Base-by-base conservation (phyloP, 2,329 filamentous ascomycete species). In the Trichoderma brevicompactum region DNA sequence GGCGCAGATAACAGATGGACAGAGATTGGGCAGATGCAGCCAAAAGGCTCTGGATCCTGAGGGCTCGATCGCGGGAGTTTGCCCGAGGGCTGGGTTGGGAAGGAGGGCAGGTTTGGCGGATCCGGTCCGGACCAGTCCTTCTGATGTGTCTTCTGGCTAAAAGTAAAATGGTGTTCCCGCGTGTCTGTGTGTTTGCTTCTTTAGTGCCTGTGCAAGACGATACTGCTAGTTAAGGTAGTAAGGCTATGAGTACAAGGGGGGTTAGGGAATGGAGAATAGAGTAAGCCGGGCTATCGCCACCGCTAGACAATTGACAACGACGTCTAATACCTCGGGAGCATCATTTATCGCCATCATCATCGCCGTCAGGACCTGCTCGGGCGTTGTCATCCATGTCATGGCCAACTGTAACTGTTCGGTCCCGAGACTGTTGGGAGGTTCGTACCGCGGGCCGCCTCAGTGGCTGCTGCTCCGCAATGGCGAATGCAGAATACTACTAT, bases 101-200 rank as follows among this genome's bases (percentile, higher is more conserved):
- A 52, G 58, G 58, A 61, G 43, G 56, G 44, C 38, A n/a, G 48
- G 23, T 28, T 28, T 28, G 23, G 23, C 23, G 23, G 23, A 28
- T 28, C 23, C 23, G 23, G 23, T 28, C 23, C 23, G 23, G 23
- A 23, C 52, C 52, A 59, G 28, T 34, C 46, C 46, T 40, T 49
- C 23, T 28, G 23, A 28, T n/a, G 23, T 38, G 46, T 50, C 46
- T 52, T 50, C 58, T 61, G 58, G 58, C 58, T 61, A 52, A 61
- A 52, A 43, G 46, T 17, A 17, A 41, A 15, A 17, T n/a, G 41
- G 46, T 52, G 46, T 46, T 48, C 58, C 58, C 36, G 46, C 58
- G 36, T 15, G 48, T 61, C 46, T 28, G 23, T 28, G 23, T 28
- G 23, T 28, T 28, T 28, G 23, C 23, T 28, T 28, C 23, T 28